Base-by-base conservation (phyloP, 257 asterid genomes). In the Fraxinus excelsior region DNA sequence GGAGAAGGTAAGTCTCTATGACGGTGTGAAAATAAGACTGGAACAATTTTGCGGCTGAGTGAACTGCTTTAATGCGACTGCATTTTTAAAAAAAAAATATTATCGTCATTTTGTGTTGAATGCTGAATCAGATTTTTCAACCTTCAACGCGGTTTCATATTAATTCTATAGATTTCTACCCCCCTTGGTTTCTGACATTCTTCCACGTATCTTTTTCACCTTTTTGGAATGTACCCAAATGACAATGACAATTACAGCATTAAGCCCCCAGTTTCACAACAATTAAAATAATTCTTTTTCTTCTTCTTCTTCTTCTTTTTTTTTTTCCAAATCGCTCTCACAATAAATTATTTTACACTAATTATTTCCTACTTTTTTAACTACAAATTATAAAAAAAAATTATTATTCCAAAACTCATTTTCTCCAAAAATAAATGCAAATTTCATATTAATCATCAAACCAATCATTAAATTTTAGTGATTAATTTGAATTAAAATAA, bases 71-170 rank as follows among this genome's bases (percentile, higher is more conserved):
- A 62, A 12, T 62, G 68, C 34, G 23, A 11, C 68, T 6, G 11
- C 16, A 3, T 62, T 25, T 23, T n/a, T 7, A 0, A 4, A 53
- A 7, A 23, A 0, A 7, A 2, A 9, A 31, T 21, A 7, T 56
- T n/a, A 21, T 6, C 9, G 32, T 60, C 29, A 60, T 60, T 60
- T 60, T 60, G 32, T 60, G 14, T 60, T 60, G 32, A 60, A 60
- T 23, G 67, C 67, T 21, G 32, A 21, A 60, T 21, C 31, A 60
- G 56, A 9, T 1, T 9, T 62, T 25, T 62, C 68, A 62, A 25
- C 19, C 6, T 62, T 62, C 68, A 62, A 62, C 68, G 68, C 68
- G 68, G 19, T 62, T 62, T 62, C 68, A 62, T 26, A 26, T 16
- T 46, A 46, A 46, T 46, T 53, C 64, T 0, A n/a, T 62, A 29